These are phyloP conservation scores for Aspergillus flavus DNA, from an alignment of 2,329 filamentous ascomycete species.

Conservation along the genomic window DNA sequence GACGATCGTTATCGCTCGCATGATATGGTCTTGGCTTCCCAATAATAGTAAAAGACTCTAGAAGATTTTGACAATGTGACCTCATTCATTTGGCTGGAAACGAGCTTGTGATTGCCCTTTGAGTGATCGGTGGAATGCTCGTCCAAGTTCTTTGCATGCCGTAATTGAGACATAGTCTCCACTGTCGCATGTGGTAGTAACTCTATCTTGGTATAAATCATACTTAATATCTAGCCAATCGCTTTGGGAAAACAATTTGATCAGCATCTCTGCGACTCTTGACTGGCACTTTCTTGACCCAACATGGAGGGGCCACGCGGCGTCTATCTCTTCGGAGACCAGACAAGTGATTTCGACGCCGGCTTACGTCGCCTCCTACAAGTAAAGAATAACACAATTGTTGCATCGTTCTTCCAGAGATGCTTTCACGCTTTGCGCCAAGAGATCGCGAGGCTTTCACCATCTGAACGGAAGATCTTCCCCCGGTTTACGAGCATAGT, in stretches of 20 bases:
- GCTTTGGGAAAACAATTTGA: constrained; percentile 1
- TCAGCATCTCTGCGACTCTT: constrained; percentile 1
- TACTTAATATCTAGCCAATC: constrained; percentile 10
- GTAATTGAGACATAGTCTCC: not conserved
- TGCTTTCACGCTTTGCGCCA: constrained; percentile 45
- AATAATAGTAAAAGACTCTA: not conserved
- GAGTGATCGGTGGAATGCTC: not conserved
- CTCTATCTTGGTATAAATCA: constrained; percentile 3
- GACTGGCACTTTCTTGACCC: not conserved
- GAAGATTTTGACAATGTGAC: not conserved
- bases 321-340: constrained; percentile 52
- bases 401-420: constrained; percentile 47
- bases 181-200: constrained; percentile 6
- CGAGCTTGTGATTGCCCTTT: not conserved
- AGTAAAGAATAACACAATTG: constrained; percentile 45
- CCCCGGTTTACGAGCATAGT: constrained; percentile 44
- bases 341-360: constrained; percentile 47
- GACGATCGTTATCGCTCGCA: not conserved
- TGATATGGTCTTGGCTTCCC: not conserved
- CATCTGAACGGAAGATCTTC: constrained; percentile 37
- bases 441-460: constrained; percentile 41
- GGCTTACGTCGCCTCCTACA: constrained; percentile 46
- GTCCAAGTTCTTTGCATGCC: not conserved
- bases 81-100: constrained; percentile 6
- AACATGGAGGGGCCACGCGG: constrained; percentile 35